These are phyloP conservation scores for Irpex sp. DNA, from an alignment of 1,284 basidiomycete genomes.

Conservation along the genomic window DNA sequence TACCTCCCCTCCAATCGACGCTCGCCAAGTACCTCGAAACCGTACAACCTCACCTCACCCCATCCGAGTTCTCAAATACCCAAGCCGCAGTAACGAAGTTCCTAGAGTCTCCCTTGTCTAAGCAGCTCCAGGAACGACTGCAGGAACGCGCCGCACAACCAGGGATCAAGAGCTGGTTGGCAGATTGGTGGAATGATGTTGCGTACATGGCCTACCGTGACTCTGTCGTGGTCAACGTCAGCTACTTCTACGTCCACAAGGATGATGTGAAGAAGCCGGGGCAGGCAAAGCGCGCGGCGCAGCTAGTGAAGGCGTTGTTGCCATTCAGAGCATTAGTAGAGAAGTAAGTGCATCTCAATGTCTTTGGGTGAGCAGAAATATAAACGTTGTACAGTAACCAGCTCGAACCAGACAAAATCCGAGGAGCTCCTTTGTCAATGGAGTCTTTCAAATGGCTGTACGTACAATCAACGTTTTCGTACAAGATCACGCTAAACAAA, in stretches of 20 bases:
- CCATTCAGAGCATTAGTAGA: slow-evolving; percentile 83
- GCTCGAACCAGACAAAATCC: slow-evolving; percentile 89
- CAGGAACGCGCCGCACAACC: slow-evolving; percentile 69
- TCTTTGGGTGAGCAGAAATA: neutral
- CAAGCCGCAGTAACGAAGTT: slow-evolving; percentile 67
- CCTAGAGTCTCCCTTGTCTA: slow-evolving; percentile 64
- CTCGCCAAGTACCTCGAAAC: slow-evolving; percentile 84
- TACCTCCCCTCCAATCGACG: slow-evolving; percentile 81
- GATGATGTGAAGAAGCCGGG: slow-evolving; percentile 57
- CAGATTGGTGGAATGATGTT: slow-evolving; percentile 97
- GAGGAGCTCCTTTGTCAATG: slow-evolving; percentile 86
- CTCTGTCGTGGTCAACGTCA: slow-evolving; percentile 90
- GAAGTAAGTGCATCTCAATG: slow-evolving; percentile 47
- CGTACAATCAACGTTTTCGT: neutral
- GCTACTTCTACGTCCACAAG: slow-evolving; percentile 93
- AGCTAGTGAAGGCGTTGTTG: slow-evolving; percentile 79
- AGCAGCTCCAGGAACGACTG: slow-evolving; percentile 79
- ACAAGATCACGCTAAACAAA: too few species aligned
- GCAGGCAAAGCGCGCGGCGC: slow-evolving; percentile 72
- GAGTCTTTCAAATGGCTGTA: slow-evolving; percentile 91
- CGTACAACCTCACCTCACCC: slow-evolving; percentile 71
- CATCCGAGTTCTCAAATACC: slow-evolving; percentile 59
- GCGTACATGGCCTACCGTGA: slow-evolving; percentile 88
- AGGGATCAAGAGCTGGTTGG: slow-evolving; percentile 77
- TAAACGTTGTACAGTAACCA: slow-evolving; percentile 46